These are phyloP conservation scores for Boechera stricta DNA, from an alignment of 345 rosid genomes.

Conservation along the genomic window DNA sequence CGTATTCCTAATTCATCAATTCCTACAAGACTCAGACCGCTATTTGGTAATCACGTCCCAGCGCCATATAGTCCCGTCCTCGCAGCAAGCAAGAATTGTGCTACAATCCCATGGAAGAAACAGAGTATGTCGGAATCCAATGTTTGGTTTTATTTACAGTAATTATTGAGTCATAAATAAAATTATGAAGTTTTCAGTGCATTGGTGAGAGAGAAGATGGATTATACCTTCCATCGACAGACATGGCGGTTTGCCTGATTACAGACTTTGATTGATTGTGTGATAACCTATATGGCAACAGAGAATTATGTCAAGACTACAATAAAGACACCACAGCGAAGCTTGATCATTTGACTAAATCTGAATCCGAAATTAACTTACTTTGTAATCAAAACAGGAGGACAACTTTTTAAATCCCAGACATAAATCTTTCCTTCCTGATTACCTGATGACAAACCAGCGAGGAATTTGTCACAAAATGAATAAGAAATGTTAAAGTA, in stretches of 20 bases:
- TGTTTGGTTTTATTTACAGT: slow-evolving; percentile 2
- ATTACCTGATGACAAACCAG: slow-evolving; percentile 64
- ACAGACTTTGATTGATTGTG: slow-evolving; percentile 79
- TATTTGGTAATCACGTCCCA: slow-evolving; percentile 69
- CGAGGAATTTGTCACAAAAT: slow-evolving; percentile 4
- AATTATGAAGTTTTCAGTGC: neutral
- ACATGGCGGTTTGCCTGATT: slow-evolving; percentile 95
- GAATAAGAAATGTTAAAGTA: neutral
- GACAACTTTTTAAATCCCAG: slow-evolving; percentile 93
- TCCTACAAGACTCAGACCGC: slow-evolving; percentile 23
- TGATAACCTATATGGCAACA: slow-evolving; percentile 59
- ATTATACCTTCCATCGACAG: slow-evolving; percentile 85
- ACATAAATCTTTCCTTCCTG: slow-evolving; percentile 93
- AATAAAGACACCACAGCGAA: slow-evolving; percentile 28
- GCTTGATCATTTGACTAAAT: neutral
- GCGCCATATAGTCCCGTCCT: slow-evolving; percentile 96
- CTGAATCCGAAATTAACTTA: slow-evolving; percentile 34
- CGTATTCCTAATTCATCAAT: slow-evolving; percentile 6
- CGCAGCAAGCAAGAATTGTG: slow-evolving; percentile 90
- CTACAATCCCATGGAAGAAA: slow-evolving; percentile 52
- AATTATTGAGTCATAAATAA: slow-evolving; percentile 9
- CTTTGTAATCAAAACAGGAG: slow-evolving; percentile 93
- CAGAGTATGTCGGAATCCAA: neutral
- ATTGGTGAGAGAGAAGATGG: slow-evolving; percentile 12
- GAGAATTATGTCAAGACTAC: slow-evolving; percentile 33